Evolutionary conservation across 1,284 basidiomycete genomes (phyloP).

Genomic region (Taiwanofungus camphoratus): DNA sequence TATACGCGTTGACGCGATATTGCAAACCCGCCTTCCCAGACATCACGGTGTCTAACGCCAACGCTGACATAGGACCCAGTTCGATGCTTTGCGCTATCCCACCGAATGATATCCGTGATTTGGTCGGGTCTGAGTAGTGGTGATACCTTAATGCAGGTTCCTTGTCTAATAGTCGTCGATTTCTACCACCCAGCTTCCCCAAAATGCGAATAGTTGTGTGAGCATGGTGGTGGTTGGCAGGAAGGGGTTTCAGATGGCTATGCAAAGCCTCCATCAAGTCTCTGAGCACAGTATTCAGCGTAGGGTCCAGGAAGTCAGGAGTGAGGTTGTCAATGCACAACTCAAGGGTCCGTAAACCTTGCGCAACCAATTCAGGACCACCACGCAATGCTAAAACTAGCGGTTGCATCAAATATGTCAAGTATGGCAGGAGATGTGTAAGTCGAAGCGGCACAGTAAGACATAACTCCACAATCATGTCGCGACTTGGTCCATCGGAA

Average conservation of each 20-base stretch:
- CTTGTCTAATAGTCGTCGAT: constrained; percentile 82
- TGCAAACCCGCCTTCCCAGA: constrained; percentile 45
- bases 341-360: constrained; percentile 95
- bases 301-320: constrained; percentile 97
- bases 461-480: constrained; percentile 96
- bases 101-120: constrained; percentile 70
- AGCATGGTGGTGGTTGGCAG: constrained; percentile 87
- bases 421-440: constrained; percentile 93
- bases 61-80: constrained; percentile 63
- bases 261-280: constrained; percentile 96
- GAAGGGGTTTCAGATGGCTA: constrained; percentile 85
- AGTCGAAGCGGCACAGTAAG: constrained; percentile 95
- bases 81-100: constrained; percentile 67
- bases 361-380: constrained; percentile 86
- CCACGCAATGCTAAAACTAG: constrained; percentile 90
- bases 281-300: constrained; percentile 86
- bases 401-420: constrained; percentile 96
- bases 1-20: constrained; percentile 74
- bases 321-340: constrained; percentile 99
- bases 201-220: constrained; percentile 96
- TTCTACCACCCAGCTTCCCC: constrained; percentile 95
- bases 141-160: constrained; percentile 76
- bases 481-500: constrained; percentile 71
- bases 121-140: constrained; percentile 63
- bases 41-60: constrained; percentile 65